Evolutionary conservation across 1,139 yeast genomes (phyloP).

Genomic region (Meyerozyma athensensis): DNA sequence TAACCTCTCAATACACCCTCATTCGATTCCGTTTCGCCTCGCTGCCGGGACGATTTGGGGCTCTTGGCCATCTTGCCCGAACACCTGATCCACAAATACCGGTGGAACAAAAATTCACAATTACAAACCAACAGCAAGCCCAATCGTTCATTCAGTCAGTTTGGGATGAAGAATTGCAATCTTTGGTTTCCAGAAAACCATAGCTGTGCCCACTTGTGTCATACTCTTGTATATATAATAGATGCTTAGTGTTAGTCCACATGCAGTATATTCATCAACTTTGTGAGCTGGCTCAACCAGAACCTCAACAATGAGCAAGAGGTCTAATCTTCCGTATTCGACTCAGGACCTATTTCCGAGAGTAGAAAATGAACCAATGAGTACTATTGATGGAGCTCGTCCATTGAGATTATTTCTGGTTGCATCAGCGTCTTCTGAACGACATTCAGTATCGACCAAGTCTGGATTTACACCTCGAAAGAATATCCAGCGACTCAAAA

Average conservation of each 20-base stretch:
- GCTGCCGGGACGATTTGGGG: neutral
- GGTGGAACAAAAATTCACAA: neutral
- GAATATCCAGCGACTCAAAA: constrained; percentile 13
- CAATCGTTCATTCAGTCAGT: neutral
- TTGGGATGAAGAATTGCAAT: neutral
- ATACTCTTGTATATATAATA: neutral
- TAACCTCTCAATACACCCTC: constrained; percentile 11
- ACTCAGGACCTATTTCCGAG: constrained; percentile 37
- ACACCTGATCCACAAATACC: neutral
- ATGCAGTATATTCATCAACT: neutral
- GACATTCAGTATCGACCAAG: neutral
- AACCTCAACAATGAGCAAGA: constrained; percentile 11
- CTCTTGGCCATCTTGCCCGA: neutral
- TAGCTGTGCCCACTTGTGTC: too few relatives aligned
- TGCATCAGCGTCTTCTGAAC: constrained; percentile 17
- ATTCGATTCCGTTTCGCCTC: constrained; percentile 12
- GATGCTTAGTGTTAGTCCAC: neutral
- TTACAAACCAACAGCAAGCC: neutral
- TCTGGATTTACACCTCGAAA: constrained; percentile 5
- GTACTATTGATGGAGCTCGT: constrained; percentile 17
- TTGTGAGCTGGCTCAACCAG: neutral
- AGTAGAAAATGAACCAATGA: constrained; percentile 13
- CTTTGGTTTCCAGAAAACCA: too few relatives aligned
- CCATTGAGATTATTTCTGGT: constrained; percentile 18
- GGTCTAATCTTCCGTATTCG: constrained; percentile 32